Base-by-base conservation (phyloP, 768 basidiomycete genomes). In the Pilatotrama ljubarskyi region DNA sequence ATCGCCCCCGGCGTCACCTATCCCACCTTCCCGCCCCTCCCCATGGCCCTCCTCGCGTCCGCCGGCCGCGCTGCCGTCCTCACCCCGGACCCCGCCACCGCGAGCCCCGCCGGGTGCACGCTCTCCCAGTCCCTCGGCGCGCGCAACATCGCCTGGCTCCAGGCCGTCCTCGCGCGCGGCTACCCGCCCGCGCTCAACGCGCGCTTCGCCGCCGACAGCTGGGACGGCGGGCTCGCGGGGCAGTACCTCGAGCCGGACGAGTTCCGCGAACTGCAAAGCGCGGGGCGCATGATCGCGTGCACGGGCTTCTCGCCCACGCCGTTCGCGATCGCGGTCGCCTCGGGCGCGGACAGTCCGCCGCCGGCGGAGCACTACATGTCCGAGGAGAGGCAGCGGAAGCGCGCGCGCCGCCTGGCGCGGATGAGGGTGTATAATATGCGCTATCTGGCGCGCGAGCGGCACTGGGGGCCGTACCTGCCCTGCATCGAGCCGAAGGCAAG, bases 231-330 rank as follows among this genome's bases (percentile, higher is more conserved):
- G 6, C 29, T 58, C 1, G 46, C 53, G 3, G 63, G 42, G 35
- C 57, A 55, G 40, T 42, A 62, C 41, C 66, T 72, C 2, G 52
- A 58, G 6, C 72, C 70, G 59, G 67, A 67, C 13, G 65, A 61
- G n/a, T 67, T 75, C 8, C 65, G 69, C 7, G 68, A 74, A 26
- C 74, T 73, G 15, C 71, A 76, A 17, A 64, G 74, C 8, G 79
- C 82, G 51, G 72, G 76, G 50, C 76, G 73, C 46, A 74, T 84
- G 47, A 63, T 81, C 2, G 79, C 80, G 24, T 70, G 74, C 43
- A 77, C 76, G 2, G 82, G 82, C 14, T 80, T 81, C 50, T 72
- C 73, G 15, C 65, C 66, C 24, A 51, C 56, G 13, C 63, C 61
- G 10, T 44, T 13, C n/a, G 24, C 51, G 26, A 32, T 18, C 49